Conservation (phyloP, 1,139 yeast species). For the Lodderomyces margitis region DNA sequence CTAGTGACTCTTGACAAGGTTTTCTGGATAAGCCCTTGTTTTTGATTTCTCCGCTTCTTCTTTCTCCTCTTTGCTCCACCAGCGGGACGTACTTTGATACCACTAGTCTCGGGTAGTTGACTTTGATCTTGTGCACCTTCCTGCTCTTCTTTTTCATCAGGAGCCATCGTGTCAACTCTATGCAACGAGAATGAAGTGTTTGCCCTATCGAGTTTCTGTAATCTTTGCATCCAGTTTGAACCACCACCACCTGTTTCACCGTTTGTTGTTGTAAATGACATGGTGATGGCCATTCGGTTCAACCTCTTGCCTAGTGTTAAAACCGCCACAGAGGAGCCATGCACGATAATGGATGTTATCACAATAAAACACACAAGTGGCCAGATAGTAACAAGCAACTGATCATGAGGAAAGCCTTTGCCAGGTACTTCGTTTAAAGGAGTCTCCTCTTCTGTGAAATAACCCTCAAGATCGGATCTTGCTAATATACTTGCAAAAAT, state of each 20-base stretch:
- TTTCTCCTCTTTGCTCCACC: constrained; percentile 67
- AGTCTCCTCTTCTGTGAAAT: constrained; percentile 55
- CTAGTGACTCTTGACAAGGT: constrained; percentile 28
- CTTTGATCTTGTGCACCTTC: constrained; percentile 18
- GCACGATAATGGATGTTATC: constrained; percentile 83
- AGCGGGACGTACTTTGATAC: constrained; percentile 71
- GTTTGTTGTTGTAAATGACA: constrained; percentile 75
- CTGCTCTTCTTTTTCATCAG: constrained; percentile 13
- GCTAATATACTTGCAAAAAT: constrained; percentile 87
- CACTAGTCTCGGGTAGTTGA: constrained; percentile 49
- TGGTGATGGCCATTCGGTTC: constrained; percentile 89
- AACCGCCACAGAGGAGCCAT: constrained; percentile 96
- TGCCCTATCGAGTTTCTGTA: constrained; percentile 72
- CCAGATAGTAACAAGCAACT: constrained; percentile 77
- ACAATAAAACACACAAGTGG: constrained; percentile 86
- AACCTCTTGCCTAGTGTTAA: constrained; percentile 83
- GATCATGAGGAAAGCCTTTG: constrained; percentile 57
- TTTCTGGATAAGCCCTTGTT: constrained; percentile 29
- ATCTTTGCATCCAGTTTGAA: constrained; percentile 79
- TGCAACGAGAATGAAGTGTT: constrained; percentile 79
- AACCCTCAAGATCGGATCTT: constrained; percentile 69
- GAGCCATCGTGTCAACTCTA: constrained; percentile 66
- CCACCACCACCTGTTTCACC: constrained; percentile 40
- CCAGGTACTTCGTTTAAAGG: constrained; percentile 58
- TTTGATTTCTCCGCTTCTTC: constrained; percentile 38